Evolutionary conservation across 768 basidiomycete species (phyloP).

Genomic region (Hirschioporus abietinus): DNA sequence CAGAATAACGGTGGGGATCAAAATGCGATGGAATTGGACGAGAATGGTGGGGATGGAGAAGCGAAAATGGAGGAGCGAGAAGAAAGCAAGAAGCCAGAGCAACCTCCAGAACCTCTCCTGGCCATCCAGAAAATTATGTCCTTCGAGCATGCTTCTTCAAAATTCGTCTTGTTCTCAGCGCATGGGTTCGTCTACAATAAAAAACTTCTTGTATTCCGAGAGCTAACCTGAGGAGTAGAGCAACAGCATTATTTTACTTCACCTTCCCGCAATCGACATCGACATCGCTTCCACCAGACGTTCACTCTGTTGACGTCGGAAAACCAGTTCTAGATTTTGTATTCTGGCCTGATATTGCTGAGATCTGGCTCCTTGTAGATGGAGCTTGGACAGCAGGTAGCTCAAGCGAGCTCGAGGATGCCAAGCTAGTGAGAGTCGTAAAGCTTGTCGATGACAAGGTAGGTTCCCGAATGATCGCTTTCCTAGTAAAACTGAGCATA

Average conservation of each 20-base stretch:
- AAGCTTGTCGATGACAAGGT: constrained; percentile 14
- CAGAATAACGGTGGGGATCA: neutral
- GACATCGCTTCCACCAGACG: constrained; percentile 15
- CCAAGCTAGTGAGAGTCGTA: constrained; percentile 22
- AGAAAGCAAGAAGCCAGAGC: neutral
- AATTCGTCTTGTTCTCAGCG: constrained; percentile 57
- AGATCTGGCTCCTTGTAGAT: constrained; percentile 48
- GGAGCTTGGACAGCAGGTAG: constrained; percentile 28
- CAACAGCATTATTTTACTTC: constrained; percentile 61
- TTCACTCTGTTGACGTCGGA: constrained; percentile 44
- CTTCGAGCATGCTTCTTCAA: constrained; percentile 29
- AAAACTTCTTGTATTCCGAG: constrained; percentile 4
- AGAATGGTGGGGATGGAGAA: constrained; percentile 13
- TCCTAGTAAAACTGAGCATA: neutral
- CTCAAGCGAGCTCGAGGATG: constrained; percentile 14
- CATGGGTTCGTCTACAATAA: constrained; percentile 52
- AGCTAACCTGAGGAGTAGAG: constrained; percentile 33
- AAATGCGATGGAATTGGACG: constrained; percentile 17
- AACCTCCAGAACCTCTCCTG: constrained; percentile 30
- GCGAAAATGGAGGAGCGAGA: neutral
- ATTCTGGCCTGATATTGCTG: constrained; percentile 23
- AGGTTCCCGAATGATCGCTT: constrained; percentile 6
- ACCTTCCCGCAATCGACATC: constrained; percentile 17
- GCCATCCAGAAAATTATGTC: constrained; percentile 55
- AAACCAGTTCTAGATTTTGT: constrained; percentile 59